These are phyloP conservation scores for Aspergillus avenaceus DNA, from an alignment of 495 filamentous ascomycete genomes.

Conservation along the genomic window DNA sequence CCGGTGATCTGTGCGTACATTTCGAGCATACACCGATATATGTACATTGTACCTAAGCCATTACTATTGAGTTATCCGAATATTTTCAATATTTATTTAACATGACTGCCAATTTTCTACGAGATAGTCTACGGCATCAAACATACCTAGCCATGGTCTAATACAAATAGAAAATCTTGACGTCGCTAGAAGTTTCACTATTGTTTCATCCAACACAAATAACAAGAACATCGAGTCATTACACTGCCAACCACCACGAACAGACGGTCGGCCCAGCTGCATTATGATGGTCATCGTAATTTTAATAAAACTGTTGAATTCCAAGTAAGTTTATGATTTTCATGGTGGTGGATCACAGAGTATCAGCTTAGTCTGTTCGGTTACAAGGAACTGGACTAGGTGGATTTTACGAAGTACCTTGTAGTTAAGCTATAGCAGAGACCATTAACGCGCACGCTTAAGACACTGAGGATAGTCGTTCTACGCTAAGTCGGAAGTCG, in stretches of 20 bases:
- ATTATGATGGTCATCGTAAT: background rate
- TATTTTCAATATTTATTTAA: no score
- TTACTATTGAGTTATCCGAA: no score
- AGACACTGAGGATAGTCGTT: no score
- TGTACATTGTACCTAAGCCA: background rate
- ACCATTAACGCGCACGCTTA: no score
- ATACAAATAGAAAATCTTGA: background rate
- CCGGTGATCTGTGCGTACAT: background rate
- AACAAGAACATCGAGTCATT: background rate
- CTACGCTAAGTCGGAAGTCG: no score
- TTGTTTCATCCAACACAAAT: slow-evolving; percentile 1
- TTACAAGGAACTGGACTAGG: background rate
- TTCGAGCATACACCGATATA: background rate
- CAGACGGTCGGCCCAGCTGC: background rate
- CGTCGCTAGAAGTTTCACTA: slow-evolving; percentile 3
- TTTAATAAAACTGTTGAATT: background rate
- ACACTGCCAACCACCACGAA: background rate
- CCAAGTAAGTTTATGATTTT: background rate
- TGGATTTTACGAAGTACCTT: no score
- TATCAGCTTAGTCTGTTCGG: background rate
- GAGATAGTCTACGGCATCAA: background rate
- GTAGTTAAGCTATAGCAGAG: background rate
- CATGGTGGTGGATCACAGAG: background rate
- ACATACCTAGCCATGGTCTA: background rate
- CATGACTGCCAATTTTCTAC: background rate